Evolutionary conservation across 2,329 filamentous ascomycete genomes (phyloP).

Genomic region (Botrytis galanthina): DNA sequence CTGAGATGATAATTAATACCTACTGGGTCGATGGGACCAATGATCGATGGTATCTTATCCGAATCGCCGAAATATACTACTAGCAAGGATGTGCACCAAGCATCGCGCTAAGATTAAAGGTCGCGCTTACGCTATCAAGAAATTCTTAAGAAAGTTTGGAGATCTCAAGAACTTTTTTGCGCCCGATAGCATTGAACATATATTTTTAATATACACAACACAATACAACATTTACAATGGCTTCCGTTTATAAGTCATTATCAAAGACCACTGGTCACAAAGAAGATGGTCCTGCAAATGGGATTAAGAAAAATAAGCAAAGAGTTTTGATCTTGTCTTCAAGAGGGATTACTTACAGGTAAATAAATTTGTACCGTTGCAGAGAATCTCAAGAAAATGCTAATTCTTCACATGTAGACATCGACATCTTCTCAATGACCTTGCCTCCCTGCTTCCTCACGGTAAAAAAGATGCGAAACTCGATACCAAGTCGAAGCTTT

Average conservation of each 20-base stretch:
- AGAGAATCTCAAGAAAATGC: slow-evolving; percentile 17
- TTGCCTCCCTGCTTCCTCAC: slow-evolving; percentile 86
- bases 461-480: slow-evolving; percentile 93
- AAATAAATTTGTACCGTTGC: slow-evolving; percentile 18
- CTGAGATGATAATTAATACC: neutral
- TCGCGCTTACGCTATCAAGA: slow-evolving; percentile 24
- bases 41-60: neutral
- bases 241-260: slow-evolving; percentile 72
- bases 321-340: slow-evolving; percentile 89
- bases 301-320: slow-evolving; percentile 63
- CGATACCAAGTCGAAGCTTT: slow-evolving; percentile 88
- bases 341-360: slow-evolving; percentile 87
- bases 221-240: slow-evolving; percentile 49
- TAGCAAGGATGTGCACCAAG: slow-evolving; percentile 12
- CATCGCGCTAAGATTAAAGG: slow-evolving; percentile 31
- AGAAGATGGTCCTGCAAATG: slow-evolving; percentile 49
- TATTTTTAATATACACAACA: slow-evolving; percentile 14
- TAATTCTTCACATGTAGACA: slow-evolving; percentile 58
- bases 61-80: slow-evolving; percentile 6
- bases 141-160: slow-evolving; percentile 26
- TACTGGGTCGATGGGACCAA: neutral
- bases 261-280: slow-evolving; percentile 57
- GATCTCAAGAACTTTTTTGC: slow-evolving; percentile 30
- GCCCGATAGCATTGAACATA: slow-evolving; percentile 18
- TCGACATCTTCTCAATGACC: slow-evolving; percentile 86